Conservation (phyloP, 192 early-diverging fungal genomes). For the Glomus cerebriforme region DNA sequence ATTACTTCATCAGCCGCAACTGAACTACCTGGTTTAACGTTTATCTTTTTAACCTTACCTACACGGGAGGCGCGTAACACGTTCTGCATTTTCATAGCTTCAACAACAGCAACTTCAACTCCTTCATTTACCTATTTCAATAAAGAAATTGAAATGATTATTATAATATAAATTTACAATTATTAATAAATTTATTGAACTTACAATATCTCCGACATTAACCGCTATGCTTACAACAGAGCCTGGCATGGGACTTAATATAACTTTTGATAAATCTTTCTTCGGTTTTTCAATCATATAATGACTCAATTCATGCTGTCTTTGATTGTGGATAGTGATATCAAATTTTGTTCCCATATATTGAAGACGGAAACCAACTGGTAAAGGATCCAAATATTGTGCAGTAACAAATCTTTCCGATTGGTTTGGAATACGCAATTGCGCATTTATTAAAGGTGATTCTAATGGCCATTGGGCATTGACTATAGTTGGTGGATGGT, state of each 20-base stretch:
- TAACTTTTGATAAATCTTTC: slow-evolving; percentile 69
- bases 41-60: slow-evolving; percentile 78
- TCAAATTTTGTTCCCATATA: slow-evolving; percentile 84
- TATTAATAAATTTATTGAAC: not conserved
- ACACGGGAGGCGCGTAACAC: slow-evolving; percentile 76
- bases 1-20: slow-evolving; percentile 81
- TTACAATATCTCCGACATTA: slow-evolving; percentile 70
- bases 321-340: slow-evolving; percentile 59
- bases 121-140: slow-evolving; percentile 70
- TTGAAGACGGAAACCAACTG: slow-evolving; percentile 80
- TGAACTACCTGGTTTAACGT: slow-evolving; percentile 68
- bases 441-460: slow-evolving; percentile 65
- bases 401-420: slow-evolving; percentile 50
- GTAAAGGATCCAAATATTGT: slow-evolving; percentile 73
- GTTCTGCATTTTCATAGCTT: slow-evolving; percentile 99
- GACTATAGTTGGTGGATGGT: slow-evolving; percentile 40
- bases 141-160: not conserved
- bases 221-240: slow-evolving; percentile 81
- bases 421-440: slow-evolving; percentile 39
- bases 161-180: not conserved
- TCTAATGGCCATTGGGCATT: slow-evolving; percentile 73
- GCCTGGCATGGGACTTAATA: slow-evolving; percentile 92
- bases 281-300: slow-evolving; percentile 80
- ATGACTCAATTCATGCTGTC: slow-evolving; percentile 65
- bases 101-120: slow-evolving; percentile 80